Evolutionary conservation across 1,284 basidiomycete genomes (phyloP).

Genomic region (Xerocomus amazonicus): DNA sequence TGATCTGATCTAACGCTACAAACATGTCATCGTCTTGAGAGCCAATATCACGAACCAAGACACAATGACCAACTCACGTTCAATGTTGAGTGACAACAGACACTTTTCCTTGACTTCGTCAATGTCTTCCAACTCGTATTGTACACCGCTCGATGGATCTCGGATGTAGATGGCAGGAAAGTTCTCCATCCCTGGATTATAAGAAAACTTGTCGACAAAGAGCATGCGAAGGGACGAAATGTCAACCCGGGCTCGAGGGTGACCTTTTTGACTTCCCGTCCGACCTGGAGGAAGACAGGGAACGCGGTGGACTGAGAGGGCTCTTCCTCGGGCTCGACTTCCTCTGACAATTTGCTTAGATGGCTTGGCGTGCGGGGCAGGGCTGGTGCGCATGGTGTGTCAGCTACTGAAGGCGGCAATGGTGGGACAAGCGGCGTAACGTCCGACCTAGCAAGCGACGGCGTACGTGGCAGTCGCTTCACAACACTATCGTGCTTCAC

Average conservation of each 20-base stretch:
- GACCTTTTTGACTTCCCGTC: constrained; percentile 89
- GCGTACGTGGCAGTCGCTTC: constrained; percentile 25
- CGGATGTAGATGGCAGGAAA: constrained; percentile 96
- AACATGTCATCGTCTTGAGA: constrained; percentile 4
- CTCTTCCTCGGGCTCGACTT: constrained; percentile 19
- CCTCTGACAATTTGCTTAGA: constrained; percentile 23
- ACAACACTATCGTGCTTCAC: constrained; percentile 26
- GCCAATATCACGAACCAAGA: constrained; percentile 3
- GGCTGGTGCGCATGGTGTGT: constrained; percentile 32
- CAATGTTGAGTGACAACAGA: constrained; percentile 89
- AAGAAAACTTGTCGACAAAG: constrained; percentile 95
- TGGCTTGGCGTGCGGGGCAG: constrained; percentile 32
- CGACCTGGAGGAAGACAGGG: constrained; percentile 86
- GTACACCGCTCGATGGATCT: constrained; percentile 86
- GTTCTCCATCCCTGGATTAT: constrained; percentile 89
- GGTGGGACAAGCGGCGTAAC: constrained; percentile 49
- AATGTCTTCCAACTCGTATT: constrained; percentile 94
- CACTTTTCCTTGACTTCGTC: constrained; percentile 90
- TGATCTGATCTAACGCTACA: constrained; percentile 96
- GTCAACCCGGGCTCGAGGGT: constrained; percentile 68
- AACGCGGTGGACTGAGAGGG: constrained; percentile 39
- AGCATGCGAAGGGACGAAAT: constrained; percentile 75
- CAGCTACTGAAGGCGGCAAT: constrained; percentile 26
- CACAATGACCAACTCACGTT: constrained; percentile 64
- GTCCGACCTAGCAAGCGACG: constrained; percentile 32